A percentile compares a stretch with the other conserved stretches of the same genome.
Evolutionary conservation across 2,329 filamentous ascomycete species (phyloP).

Genomic region (Cercospora zeina): DNA sequence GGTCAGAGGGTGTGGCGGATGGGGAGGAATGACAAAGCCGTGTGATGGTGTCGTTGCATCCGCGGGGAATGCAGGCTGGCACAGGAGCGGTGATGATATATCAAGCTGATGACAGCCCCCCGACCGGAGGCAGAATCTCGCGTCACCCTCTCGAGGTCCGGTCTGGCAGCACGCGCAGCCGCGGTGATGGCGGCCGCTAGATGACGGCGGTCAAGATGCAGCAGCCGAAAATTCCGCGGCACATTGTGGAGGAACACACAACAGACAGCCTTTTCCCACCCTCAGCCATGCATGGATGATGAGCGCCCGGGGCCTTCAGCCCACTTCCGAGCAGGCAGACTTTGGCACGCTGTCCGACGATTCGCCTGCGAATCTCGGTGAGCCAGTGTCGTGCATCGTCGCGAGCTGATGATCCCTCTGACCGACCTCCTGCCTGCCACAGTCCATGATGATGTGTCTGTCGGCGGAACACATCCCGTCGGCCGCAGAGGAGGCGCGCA

Average conservation of each 20-base stretch:
- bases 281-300: neutral
- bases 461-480: neutral
- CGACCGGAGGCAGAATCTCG: slow-evolving; percentile 9
- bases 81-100: slow-evolving; percentile 21
- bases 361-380: neutral
- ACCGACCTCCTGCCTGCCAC: no score
- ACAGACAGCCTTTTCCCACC: neutral
- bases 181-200: neutral
- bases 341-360: neutral
- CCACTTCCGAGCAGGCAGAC: slow-evolving; percentile 2
- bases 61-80: slow-evolving; percentile 15
- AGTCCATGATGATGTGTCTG: no score
- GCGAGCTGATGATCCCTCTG: no score
- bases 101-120: slow-evolving; percentile 4
- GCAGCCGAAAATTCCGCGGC: slow-evolving; percentile 10
- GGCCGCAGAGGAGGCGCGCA: neutral
- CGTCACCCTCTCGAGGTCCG: slow-evolving; percentile 11
- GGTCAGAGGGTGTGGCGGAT: slow-evolving; percentile 18
- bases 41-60: slow-evolving; percentile 17
- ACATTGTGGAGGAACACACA: neutral
- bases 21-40: slow-evolving; percentile 21
- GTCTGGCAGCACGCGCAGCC: neutral
- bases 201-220: slow-evolving; percentile 9
- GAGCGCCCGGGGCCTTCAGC: neutral
- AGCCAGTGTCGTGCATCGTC: neutral